phyloP scores from a whole-genome alignment of 495 filamentous ascomycete species.

The Penicillium tannophilum region DNA sequence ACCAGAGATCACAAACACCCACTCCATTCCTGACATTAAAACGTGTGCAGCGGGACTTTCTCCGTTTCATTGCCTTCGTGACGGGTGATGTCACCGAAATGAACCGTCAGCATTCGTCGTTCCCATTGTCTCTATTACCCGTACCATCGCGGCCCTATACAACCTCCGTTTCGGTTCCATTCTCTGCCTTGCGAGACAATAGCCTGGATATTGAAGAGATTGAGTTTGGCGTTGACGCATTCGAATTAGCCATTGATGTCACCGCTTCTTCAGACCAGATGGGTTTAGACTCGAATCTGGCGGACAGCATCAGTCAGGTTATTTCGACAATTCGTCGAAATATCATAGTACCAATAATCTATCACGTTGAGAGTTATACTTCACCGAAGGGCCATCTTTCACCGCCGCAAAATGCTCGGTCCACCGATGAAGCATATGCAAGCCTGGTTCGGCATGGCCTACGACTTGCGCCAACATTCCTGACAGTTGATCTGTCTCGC shows the following conservation, averaged over 20 bases:
- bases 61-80: conserved; percentile 66
- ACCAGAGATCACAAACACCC: conserved; percentile 39
- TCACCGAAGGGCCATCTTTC: conserved; percentile 22
- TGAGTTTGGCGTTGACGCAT: conserved; percentile 65
- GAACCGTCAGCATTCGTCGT: conserved; percentile 63
- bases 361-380: conserved; percentile 44
- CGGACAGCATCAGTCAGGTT: conserved; percentile 53
- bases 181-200: conserved; percentile 60
- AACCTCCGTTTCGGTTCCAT: conserved; percentile 60
- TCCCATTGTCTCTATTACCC: conserved; percentile 66
- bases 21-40: conserved; percentile 68
- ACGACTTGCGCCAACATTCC: conserved; percentile 68
- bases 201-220: conserved; percentile 63
- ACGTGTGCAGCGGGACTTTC: conserved; percentile 68
- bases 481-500: conserved; percentile 66
- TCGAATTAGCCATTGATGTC: conserved; percentile 67
- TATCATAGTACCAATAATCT: conserved; percentile 58
- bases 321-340: conserved; percentile 64
- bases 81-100: conserved; percentile 54
- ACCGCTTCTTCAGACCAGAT: conserved; percentile 28
- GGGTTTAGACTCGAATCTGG: conserved; percentile 39
- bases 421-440: conserved; percentile 53
- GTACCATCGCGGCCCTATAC: conserved; percentile 64
- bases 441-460: conserved; percentile 66
- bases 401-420: conserved; percentile 23